Base-by-base conservation (phyloP, 1,139 yeast genomes). In the Hemisphaericaspora subhashii region DNA sequence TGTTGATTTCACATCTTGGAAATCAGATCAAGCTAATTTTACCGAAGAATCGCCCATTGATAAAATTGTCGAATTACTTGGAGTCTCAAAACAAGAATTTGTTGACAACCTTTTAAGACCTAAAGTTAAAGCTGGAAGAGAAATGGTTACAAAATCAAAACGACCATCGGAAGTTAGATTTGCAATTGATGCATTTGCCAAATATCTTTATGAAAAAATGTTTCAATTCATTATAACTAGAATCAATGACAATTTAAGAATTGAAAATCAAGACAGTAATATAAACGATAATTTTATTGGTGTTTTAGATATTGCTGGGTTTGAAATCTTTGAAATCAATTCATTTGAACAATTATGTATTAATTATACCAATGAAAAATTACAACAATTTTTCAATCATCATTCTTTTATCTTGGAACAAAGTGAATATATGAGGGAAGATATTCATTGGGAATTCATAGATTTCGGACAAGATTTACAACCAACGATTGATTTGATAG, bases 401-500 rank as follows among this genome's bases (percentile, higher is more conserved):
- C 98, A 92, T 61, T 90, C 95, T 79, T 94, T 94, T 66, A 95
- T 90, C 11, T 72, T 94, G 31, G 99, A 94, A 60, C 99, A 94
- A 63, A 90, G 90, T 56, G 98, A 94, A 62, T 94, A 94, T 55
- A 67, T 90, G 45, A 78, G 89, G 41, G 98, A 94, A 64, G 87
- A 89, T 49, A 92, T 94, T 42, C 90, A 87, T 48, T 94, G 99
- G 99, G 85, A 89, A 52, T 94, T 86, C 50, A 85, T 90, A 36
- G 98, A 94, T 60, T 94, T 89, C 63, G 98, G 98, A n/a, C 87
- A 84, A 47, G 98, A 94, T 59, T 69, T 92, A 40, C 96, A 92
- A 58, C 95, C 95, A 18, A 92, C 98, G 0, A 92, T 94, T 36
- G 95, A 92, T 52, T 71, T 94, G 42, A 89, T 94, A 41, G 98